Evolutionary conservation across 2,329 filamentous ascomycete genomes (phyloP), one percentile per base, ranked within the genome.

Genomic region (Apiospora saccharicola): DNA sequence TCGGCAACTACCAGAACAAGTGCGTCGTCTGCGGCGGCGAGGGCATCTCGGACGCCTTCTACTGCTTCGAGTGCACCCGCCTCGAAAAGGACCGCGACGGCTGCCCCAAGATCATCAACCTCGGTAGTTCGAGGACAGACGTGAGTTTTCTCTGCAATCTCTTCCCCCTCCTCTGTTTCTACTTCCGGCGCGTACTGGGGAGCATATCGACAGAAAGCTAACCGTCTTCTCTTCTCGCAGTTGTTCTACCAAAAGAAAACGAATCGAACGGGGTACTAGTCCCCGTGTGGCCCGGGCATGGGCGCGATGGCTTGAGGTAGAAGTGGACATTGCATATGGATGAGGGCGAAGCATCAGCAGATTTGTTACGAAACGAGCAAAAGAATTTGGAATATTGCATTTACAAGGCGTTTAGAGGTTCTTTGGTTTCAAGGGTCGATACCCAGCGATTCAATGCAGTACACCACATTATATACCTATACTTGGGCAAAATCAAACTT

Each of bases 1-100:
- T 99, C 83, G 96, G 96, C 81, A 99, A 99, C 89, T 99, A 98
- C 87, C 96, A 98, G 86, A 99, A 99, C 87, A 99, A 99, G 85
- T 99, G 96, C 82, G 95, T 99, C 77, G 96, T 99, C 61, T 99
- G 96, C 84, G 96, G 96, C 82, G 96, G 96, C 78, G 96, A 98
- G 85, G 96, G 96, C 43, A 99, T 99, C 82, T 96, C 93, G 46
- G 96, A 99, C 82, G 96, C 96, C 69, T 98, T 98, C 84, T 99
- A 99, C 87, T 99, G 96, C 87, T 98, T 98, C 81, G 96, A 99
- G 85, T 99, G 96, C 83, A 99, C 96, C 73, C 90, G 96, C 10
- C 86, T 99, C 22, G 96, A 99, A 83, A 99, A 98, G 85, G 96
- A 99, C 82, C 88, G 96, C 74, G 96, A 99, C 81, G 96, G 96